Evolutionary conservation across 2,329 filamentous ascomycete species (phyloP), one percentile per base, ranked within the genome.

Genomic region (Colletotrichum spaethianum): DNA sequence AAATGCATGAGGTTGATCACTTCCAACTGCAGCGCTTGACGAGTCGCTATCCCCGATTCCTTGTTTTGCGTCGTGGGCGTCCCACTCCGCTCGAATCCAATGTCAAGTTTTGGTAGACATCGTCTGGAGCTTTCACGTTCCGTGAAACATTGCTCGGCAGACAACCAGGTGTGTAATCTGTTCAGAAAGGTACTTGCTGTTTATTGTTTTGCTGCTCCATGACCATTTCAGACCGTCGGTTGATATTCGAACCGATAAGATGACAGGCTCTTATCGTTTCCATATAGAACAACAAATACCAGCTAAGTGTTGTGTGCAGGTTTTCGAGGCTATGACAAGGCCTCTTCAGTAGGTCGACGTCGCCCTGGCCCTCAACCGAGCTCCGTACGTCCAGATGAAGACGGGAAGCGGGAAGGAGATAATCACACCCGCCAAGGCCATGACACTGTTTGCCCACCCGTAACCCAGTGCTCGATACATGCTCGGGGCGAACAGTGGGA

Each of bases 401-500:
- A 83, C 73, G 0, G 83, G 81, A 4, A 80, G 78, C 1, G 84
- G 82, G 44, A 80, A 75, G 4, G 65, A 77, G 38, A 80, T 75
- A 0, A 75, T 81, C 3, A 91, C 73, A 0, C 77, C 76, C 0
- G 79, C 74, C n/a, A 85, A 78, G 0, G 80, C 84, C 60, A 87
- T 67, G 1, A 82, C 62, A 26, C 74, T 83, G 42, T 83, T 84
- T 0, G 80, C 78, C 82, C 82, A 83, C 0, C 82, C 82, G 33
- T 83, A 83, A 0, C 82, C 82, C 1, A 84, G 73, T 0, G 62
- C 65, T 5, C 73, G 36, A 48, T 83, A 84, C 79, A 84, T 79
- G n/a, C 73, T 78, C 0, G 86, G 85, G 0, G 84, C 85, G 68
- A 88, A 88, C 0, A 88, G 73, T 0, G 87, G 86, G 56, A 89